Percentiles rank a stretch among this genome's conserved stretches.
Evolutionary conservation across 441 rosid genomes (phyloP).

Genomic region (Manihot esculenta): DNA sequence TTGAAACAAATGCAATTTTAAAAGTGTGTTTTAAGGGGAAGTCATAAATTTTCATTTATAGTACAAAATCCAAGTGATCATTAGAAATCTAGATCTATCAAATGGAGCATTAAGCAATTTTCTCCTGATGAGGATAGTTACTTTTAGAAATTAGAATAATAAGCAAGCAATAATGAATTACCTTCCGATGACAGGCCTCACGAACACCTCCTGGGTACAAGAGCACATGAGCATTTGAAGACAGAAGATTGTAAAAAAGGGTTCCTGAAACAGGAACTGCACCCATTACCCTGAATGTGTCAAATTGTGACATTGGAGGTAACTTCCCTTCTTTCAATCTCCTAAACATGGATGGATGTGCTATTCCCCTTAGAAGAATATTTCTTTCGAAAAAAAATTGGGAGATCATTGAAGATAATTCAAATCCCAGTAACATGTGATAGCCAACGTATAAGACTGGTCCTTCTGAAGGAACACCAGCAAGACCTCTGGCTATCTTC

Average conservation of each 20-base stretch:
- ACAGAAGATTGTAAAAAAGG: conserved; percentile 63
- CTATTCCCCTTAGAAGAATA: conserved; percentile 69
- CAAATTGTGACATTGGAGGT: conserved; percentile 46
- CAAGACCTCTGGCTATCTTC: conserved; percentile 67
- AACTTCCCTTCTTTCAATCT: conserved; percentile 44
- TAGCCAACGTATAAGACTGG: conserved; percentile 83
- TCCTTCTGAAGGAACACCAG: conserved; percentile 77
- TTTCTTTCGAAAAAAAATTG: conserved; percentile 57
- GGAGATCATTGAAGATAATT: conserved; percentile 47
- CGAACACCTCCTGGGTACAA: conserved; percentile 91
- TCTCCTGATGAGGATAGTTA: not conserved
- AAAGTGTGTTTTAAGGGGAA: too few species aligned
- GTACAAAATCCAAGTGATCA: not conserved
- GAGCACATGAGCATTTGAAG: conserved; percentile 70
- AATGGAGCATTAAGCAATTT: not conserved
- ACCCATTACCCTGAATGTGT: conserved; percentile 62
- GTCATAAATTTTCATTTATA: too few species aligned
- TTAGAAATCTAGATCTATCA: not conserved
- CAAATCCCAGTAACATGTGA: conserved; percentile 80
- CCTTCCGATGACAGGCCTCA: conserved; percentile 90
- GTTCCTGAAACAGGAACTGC: conserved; percentile 77
- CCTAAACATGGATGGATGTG: conserved; percentile 66
- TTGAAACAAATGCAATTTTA: too few species aligned
- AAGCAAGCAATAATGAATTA: conserved; percentile 13
- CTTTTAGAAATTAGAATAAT: not conserved